These are phyloP conservation scores for Nemania bipapillata DNA, from an alignment of 2,329 filamentous ascomycete species.

Conservation along the genomic window DNA sequence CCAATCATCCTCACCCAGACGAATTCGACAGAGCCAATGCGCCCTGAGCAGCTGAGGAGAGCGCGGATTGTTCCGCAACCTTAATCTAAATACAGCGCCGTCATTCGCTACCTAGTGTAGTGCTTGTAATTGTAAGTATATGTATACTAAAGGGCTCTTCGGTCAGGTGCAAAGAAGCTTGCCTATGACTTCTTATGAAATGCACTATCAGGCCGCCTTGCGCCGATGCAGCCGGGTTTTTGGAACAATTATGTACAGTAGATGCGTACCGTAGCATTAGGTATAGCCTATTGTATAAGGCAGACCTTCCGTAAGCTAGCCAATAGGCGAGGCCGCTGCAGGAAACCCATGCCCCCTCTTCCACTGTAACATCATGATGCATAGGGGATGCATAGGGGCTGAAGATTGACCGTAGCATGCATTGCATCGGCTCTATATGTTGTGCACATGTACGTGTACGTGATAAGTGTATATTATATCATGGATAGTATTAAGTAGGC, in stretches of 20 bases:
- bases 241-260: background rate
- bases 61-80: conserved; percentile 16
- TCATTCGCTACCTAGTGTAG: background rate
- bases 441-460: conserved; percentile 5
- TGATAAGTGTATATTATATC: background rate
- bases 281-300: too few species aligned
- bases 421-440: background rate
- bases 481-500: background rate
- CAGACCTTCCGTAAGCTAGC: conserved; percentile 28
- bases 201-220: conserved; percentile 2
- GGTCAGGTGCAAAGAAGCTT: background rate
- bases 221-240: background rate
- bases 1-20: too few species aligned
- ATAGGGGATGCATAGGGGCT: conserved; percentile 32
- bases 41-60: background rate
- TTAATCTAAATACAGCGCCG: background rate
- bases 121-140: background rate
- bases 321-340: conserved; percentile 37
- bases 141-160: too few species aligned
- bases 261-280: too few species aligned
- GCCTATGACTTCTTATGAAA: background rate
- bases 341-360: background rate
- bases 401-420: conserved; percentile 14
- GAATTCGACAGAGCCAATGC: background rate
- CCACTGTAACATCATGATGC: conserved; percentile 24